Evolutionary conservation across 1,284 basidiomycete genomes (phyloP), one percentile per base, ranked within the genome.

Genomic region (Ceratorhiza oryzae-sativae): DNA sequence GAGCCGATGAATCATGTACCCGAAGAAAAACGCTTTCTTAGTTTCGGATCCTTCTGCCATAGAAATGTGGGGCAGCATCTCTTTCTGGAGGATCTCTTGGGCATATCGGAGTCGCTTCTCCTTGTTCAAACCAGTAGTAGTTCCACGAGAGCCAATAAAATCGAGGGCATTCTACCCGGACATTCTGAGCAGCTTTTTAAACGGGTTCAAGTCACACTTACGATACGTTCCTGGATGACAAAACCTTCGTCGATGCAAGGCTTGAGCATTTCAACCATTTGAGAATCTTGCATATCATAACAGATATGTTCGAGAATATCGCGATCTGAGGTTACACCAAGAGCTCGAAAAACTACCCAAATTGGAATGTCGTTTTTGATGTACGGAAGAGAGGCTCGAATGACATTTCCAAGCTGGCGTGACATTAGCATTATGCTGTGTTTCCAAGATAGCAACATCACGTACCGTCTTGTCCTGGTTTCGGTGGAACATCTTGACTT

Each of bases 1-100:
- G 30, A 99, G 85, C 73, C 97, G 90, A 82, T 99, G 97, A 61
- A 98, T 93, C 97, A 99, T 99, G 82, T 98, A 99, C n/a, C 97
- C 97, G 75, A 99, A 95, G 87, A 99, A 99, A 82, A 96, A 99
- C 1, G 97, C 97, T 81, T 99, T 99, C 84, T 97, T 97, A 46
- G 94, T 96, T 82, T 97, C 94, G 41, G 95, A 96, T 9, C 96
- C 96, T 80, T 97, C 95, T 1, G 90, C 88, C 86, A 96, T 97
- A 2, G 97, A 97, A 32, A 99, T 91, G 79, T 99, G 97, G 0
- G 97, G 97, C 56, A 99, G 80, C 92, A 99, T 97, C 82, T 99
- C 97, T 83, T 98, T 99, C 81, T 98, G 96, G 67, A 99, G 80
- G 78, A 99, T 98, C 80, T 99, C 97, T 80, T 97, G 94, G 0